These are phyloP conservation scores for Ochetophila trinervis DNA, from an alignment of 306 rosid species.

Conservation along the genomic window DNA sequence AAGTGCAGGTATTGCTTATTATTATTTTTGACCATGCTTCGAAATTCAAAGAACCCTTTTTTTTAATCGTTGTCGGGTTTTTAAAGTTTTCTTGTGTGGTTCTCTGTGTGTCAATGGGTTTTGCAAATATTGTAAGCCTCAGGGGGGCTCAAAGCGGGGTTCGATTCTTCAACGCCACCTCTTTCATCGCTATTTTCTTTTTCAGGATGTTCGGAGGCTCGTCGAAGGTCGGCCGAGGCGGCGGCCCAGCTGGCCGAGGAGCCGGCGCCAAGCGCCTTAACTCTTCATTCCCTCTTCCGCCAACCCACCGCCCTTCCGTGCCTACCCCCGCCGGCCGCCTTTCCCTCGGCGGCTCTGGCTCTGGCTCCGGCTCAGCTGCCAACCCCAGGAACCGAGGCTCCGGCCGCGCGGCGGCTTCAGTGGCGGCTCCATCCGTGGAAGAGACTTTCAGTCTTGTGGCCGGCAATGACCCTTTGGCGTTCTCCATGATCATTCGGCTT, in stretches of 20 bases:
- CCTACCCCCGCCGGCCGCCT: slow-evolving; percentile 40
- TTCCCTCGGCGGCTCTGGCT: slow-evolving; percentile 63
- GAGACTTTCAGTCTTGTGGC: slow-evolving; percentile 70
- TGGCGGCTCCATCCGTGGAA: slow-evolving; percentile 47
- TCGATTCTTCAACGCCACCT: slow-evolving; percentile 24
- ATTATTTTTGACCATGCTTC: neutral
- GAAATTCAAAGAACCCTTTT: slow-evolving; percentile 6
- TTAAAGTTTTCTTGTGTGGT: neutral
- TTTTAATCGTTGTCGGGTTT: neutral
- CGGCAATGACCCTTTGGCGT: slow-evolving; percentile 68
- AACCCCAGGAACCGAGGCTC: slow-evolving; percentile 41
- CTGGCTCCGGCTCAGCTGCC: slow-evolving; percentile 11
- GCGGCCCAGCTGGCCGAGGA: slow-evolving; percentile 47
- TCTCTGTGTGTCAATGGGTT: neutral
- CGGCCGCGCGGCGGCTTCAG: slow-evolving; percentile 25
- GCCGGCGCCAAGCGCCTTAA: slow-evolving; percentile 50
- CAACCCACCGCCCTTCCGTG: slow-evolving; percentile 46
- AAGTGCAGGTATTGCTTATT: slow-evolving; percentile 63
- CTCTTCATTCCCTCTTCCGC: slow-evolving; percentile 53
- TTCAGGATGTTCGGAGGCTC: slow-evolving; percentile 66
- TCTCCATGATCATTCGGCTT: slow-evolving; percentile 73
- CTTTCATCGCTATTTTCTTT: slow-evolving; percentile 13
- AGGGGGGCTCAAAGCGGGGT: slow-evolving; percentile 20
- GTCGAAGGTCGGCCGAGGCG: slow-evolving; percentile 75
- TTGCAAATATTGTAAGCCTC: neutral